phyloP scores from a whole-genome alignment of 768 basidiomycete genomes.

The Pisolithus albus region DNA sequence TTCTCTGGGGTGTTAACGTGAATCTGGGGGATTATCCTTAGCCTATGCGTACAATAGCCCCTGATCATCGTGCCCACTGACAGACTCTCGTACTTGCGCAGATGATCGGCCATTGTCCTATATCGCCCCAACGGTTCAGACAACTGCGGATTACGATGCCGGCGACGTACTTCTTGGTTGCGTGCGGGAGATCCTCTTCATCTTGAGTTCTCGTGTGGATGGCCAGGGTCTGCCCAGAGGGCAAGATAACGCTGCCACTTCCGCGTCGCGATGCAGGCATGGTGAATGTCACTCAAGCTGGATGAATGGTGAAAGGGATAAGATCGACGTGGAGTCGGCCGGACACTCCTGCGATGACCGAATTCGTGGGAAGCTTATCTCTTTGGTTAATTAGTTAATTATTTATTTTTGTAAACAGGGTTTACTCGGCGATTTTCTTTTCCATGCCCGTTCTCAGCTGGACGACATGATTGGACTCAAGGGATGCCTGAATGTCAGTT shows the following conservation, averaged over 20 bases:
- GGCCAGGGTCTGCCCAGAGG: conserved; percentile 72
- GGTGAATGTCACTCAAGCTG: neutral
- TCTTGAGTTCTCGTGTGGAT: conserved; percentile 85
- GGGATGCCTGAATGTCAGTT: conserved; percentile 73
- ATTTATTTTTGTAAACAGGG: neutral
- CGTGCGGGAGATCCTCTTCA: conserved; percentile 85
- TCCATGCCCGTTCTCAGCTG: neutral
- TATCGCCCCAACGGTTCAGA: conserved; percentile 7
- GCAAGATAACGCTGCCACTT: conserved; percentile 66
- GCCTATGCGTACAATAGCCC: conserved; percentile 6
- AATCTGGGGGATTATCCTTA: conserved; percentile 41
- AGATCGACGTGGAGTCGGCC: conserved; percentile 13
- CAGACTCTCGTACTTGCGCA: conserved; percentile 84
- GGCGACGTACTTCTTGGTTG: conserved; percentile 75
- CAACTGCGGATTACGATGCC: neutral
- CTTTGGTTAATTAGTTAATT: neutral
- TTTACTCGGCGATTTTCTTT: neutral
- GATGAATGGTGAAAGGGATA: conserved; percentile 4
- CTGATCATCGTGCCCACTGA: conserved; percentile 36
- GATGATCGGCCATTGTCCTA: conserved; percentile 91
- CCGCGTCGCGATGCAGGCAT: conserved; percentile 73
- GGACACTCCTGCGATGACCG: neutral
- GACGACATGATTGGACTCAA: conserved; percentile 88
- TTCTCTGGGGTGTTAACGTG: conserved; percentile 81
- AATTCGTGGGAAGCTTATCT: conserved; percentile 18